Evolutionary conservation across 2,329 filamentous ascomycete species (phyloP).

Genomic region (Drechslerella coelobrocha): DNA sequence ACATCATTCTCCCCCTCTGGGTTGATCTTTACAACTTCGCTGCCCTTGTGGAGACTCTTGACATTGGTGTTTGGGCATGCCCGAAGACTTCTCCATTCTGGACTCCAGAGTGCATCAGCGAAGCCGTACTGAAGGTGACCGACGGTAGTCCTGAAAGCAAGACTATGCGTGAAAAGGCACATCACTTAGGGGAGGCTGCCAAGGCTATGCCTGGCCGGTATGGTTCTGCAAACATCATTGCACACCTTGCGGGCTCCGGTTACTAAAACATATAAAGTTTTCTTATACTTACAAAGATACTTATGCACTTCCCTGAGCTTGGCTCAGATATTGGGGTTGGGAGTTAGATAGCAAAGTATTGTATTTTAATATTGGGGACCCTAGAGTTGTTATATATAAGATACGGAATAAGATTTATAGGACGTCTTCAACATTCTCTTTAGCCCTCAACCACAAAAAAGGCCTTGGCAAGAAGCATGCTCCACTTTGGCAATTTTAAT

Average conservation of each 20-base stretch:
- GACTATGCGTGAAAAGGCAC: not conserved
- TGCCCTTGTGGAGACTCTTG: not conserved
- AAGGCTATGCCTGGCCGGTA: not conserved
- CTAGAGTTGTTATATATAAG: too few relatives aligned
- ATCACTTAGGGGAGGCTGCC: not conserved
- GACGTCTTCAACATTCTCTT: too few relatives aligned
- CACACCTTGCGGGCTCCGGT: not conserved
- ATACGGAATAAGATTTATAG: too few relatives aligned
- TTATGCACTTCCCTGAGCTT: too few relatives aligned
- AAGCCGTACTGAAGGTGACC: not conserved
- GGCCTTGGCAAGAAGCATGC: too few relatives aligned
- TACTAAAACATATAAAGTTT: too few relatives aligned
- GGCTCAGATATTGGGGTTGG: too few relatives aligned
- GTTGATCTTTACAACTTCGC: conserved; percentile 1
- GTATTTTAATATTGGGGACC: too few relatives aligned
- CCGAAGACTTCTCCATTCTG: not conserved
- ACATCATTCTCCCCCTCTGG: conserved; percentile 2
- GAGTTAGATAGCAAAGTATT: too few relatives aligned
- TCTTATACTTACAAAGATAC: too few relatives aligned
- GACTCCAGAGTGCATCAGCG: not conserved
- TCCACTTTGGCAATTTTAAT: too few relatives aligned
- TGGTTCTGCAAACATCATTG: not conserved
- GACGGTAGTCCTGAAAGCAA: not conserved
- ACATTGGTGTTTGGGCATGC: conserved; percentile 4
- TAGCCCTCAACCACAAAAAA: too few relatives aligned